These are phyloP conservation scores for Citrus australasica DNA, from an alignment of 345 rosid species.

Conservation along the genomic window DNA sequence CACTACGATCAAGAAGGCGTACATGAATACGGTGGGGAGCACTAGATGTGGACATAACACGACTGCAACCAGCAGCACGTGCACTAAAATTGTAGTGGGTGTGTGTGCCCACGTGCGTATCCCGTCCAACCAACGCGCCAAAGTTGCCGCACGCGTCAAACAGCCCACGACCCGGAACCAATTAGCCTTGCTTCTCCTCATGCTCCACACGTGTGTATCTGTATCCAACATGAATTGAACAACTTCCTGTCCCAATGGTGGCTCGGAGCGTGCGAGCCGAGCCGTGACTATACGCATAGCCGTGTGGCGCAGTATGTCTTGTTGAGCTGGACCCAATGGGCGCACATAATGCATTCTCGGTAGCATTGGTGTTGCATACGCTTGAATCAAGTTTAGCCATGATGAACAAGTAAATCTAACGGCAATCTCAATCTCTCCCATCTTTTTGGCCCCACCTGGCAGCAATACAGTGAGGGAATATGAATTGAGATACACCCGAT, in stretches of 20 bases:
- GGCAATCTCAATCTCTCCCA: constrained; percentile 89
- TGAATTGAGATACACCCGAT: constrained; percentile 58
- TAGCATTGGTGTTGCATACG: constrained; percentile 66
- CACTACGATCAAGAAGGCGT: constrained; percentile 60
- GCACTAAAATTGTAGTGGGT: constrained; percentile 67
- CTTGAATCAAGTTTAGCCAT: constrained; percentile 71
- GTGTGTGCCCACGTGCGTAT: constrained; percentile 73
- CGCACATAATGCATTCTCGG: constrained; percentile 83
- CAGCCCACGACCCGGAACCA: constrained; percentile 83
- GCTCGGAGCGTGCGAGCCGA: constrained; percentile 68
- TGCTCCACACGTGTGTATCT: constrained; percentile 88
- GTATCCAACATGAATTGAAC: constrained; percentile 78
- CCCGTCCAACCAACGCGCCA: constrained; percentile 70
- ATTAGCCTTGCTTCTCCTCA: constrained; percentile 89
- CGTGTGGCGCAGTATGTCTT: constrained; percentile 77
- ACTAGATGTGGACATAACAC: constrained; percentile 73
- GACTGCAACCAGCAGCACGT: constrained; percentile 56
- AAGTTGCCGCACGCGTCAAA: constrained; percentile 51
- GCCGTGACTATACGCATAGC: constrained; percentile 82
- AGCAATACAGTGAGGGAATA: constrained; percentile 54
- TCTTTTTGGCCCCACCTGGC: constrained; percentile 77
- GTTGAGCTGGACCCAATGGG: constrained; percentile 71
- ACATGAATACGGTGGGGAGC: constrained; percentile 84
- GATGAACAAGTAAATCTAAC: constrained; percentile 75
- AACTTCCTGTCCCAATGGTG: constrained; percentile 80